Percentiles rank a stretch among this genome's conserved stretches.
phyloP scores from a whole-genome alignment of 2,329 filamentous ascomycete genomes.

The Aspergillus phoenicis region DNA sequence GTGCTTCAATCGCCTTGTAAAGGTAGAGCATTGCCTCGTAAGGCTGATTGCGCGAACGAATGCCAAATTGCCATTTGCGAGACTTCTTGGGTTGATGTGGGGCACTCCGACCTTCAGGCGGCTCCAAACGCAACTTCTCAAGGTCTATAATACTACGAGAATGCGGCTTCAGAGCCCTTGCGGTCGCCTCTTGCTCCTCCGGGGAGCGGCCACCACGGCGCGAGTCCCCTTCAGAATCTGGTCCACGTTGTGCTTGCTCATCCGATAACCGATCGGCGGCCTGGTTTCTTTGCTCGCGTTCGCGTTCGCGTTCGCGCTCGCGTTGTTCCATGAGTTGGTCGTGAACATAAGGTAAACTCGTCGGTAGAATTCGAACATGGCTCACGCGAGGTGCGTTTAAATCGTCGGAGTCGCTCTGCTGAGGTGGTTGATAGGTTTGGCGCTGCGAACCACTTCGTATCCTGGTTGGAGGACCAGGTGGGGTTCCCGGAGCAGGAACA shows the following conservation, averaged over 20 bases:
- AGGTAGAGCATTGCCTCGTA: conserved; percentile 94
- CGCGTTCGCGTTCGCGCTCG: conserved; percentile 42
- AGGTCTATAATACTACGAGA: conserved; percentile 70
- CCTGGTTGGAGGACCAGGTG: conserved; percentile 24
- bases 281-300: conserved; percentile 36
- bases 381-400: conserved; percentile 64
- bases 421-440: conserved; percentile 27
- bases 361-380: conserved; percentile 89
- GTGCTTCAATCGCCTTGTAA: conserved; percentile 84
- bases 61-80: conserved; percentile 97
- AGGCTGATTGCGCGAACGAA: conserved; percentile 88
- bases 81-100: conserved; percentile 60
- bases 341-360: conserved; percentile 87
- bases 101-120: conserved; percentile 53
- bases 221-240: conserved; percentile 25
- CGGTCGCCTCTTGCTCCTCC: conserved; percentile 79
- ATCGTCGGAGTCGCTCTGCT: conserved; percentile 31
- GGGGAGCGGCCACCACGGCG: conserved; percentile 42
- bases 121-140: conserved; percentile 62
- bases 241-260: conserved; percentile 33
- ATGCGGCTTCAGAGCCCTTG: conserved; percentile 81
- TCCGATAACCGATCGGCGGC: conserved; percentile 46
- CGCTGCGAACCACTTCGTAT: conserved; percentile 31
- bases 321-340: conserved; percentile 78
- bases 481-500: conserved; percentile 23